Conservation (phyloP, 192 early-diverging fungal genomes). For the Hyaloraphidium curvatum region DNA sequence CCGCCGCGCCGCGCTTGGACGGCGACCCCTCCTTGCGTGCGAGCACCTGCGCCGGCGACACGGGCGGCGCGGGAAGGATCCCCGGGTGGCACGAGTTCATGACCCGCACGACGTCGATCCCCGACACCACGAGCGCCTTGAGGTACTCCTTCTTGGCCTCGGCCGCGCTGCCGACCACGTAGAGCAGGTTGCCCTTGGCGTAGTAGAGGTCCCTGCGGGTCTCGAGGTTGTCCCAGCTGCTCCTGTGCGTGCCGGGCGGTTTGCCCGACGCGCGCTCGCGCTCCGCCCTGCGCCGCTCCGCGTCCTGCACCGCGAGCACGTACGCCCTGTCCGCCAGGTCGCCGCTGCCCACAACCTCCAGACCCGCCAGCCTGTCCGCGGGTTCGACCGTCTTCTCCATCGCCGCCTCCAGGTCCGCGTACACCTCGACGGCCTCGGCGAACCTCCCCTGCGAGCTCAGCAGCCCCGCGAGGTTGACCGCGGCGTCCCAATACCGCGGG, state of each 20-base stretch:
- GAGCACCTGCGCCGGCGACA: conserved; percentile 15
- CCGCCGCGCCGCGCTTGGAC: too few relatives aligned
- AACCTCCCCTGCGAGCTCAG: conserved; percentile 43
- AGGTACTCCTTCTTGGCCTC: conserved; percentile 66
- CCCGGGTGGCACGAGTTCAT: conserved; percentile 29
- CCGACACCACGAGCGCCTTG: conserved; percentile 52
- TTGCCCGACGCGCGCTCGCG: conserved; percentile 4
- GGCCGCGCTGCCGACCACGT: conserved; percentile 46
- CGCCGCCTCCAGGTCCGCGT: conserved; percentile 46
- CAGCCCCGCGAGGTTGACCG: conserved; percentile 68
- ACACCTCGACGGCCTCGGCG: conserved; percentile 61
- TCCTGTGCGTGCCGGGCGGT: too few relatives aligned
- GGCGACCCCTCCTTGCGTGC: conserved; percentile 18
- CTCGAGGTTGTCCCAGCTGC: too few relatives aligned
- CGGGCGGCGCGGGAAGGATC: conserved; percentile 28
- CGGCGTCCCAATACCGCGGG: conserved; percentile 84
- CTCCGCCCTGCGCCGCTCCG: conserved; percentile 8
- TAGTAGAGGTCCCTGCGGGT: conserved; percentile 67
- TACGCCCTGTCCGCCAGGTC: conserved; percentile 4
- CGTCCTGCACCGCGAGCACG: conserved; percentile 2
- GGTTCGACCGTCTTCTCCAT: conserved; percentile 17
- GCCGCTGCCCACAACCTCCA: background rate
- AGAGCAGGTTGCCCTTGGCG: conserved; percentile 67
- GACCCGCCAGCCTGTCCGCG: conserved; percentile 7
- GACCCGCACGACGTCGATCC: conserved; percentile 16